Evolutionary conservation across 2,329 filamentous ascomycete species (phyloP).

Genomic region (Exserohilum turcica): DNA sequence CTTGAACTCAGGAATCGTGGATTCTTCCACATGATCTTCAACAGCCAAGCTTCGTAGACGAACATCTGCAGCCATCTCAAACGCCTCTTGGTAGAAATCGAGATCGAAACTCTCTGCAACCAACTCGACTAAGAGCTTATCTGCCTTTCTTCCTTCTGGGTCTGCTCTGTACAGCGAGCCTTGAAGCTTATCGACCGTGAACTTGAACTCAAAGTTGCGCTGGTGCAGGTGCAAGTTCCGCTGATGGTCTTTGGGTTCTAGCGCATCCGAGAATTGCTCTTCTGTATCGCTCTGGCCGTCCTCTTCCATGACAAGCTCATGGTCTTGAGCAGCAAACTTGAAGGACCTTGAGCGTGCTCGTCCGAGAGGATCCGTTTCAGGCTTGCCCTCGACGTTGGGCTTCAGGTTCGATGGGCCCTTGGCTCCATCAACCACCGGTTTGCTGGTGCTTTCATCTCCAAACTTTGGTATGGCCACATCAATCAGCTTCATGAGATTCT

Average conservation of each 20-base stretch:
- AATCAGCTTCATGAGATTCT: constrained; percentile 92
- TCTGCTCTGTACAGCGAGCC: constrained; percentile 91
- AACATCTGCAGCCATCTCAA: constrained; percentile 92
- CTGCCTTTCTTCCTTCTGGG: constrained; percentile 73
- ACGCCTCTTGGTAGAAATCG: constrained; percentile 84
- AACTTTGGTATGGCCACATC: constrained; percentile 93
- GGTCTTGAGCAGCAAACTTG: constrained; percentile 71
- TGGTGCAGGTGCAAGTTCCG: constrained; percentile 71
- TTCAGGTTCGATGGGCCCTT: constrained; percentile 47
- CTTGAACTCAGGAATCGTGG: constrained; percentile 88
- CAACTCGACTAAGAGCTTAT: constrained; percentile 85
- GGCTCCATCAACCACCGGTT: constrained; percentile 43
- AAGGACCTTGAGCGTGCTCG: constrained; percentile 72
- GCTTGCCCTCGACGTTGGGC: constrained; percentile 36
- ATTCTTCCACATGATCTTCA: constrained; percentile 91
- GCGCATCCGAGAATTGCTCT: constrained; percentile 70
- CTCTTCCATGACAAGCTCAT: constrained; percentile 79
- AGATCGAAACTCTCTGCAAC: constrained; percentile 88
- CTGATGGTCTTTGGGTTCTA: constrained; percentile 59
- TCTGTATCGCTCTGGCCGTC: constrained; percentile 67
- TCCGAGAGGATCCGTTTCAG: constrained; percentile 46
- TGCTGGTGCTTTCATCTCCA: constrained; percentile 54
- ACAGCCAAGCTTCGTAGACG: constrained; percentile 84
- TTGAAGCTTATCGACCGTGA: constrained; percentile 91
- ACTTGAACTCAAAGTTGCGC: constrained; percentile 93